phyloP scores from a whole-genome alignment of 1,284 basidiomycete genomes.

The Ceratobasidium sp. region DNA sequence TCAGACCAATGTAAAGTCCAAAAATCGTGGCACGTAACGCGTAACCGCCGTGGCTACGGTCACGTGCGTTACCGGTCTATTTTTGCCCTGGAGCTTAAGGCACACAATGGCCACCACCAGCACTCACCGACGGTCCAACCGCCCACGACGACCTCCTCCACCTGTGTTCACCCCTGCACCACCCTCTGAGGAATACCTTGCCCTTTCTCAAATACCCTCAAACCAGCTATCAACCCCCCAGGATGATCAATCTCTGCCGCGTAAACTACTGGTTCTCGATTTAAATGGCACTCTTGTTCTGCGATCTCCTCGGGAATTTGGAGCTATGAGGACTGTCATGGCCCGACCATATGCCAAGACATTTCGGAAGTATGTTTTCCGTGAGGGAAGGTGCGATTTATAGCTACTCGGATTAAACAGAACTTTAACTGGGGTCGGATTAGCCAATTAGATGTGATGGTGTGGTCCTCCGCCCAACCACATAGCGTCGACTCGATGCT shows the following conservation, averaged over 20 bases:
- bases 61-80: not conserved
- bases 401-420: not conserved
- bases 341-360: conserved; percentile 77
- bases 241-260: conserved; percentile 57
- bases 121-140: not conserved
- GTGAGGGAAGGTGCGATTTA: conserved; percentile 55
- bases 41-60: conserved; percentile 3
- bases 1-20: not conserved
- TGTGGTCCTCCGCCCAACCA: conserved; percentile 89
- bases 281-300: conserved; percentile 86
- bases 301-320: conserved; percentile 63
- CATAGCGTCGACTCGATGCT: conserved; percentile 75
- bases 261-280: conserved; percentile 84
- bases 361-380: conserved; percentile 75
- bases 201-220: conserved; percentile 58
- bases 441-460: conserved; percentile 80
- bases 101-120: conserved; percentile 29
- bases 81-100: not conserved
- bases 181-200: conserved; percentile 61
- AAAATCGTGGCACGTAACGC: too few relatives aligned
- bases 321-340: conserved; percentile 52
- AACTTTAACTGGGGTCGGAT: not conserved
- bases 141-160: not conserved
- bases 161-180: conserved; percentile 19
- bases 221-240: conserved; percentile 50